Evolutionary conservation across 1,284 basidiomycete genomes (phyloP), one percentile per base, ranked within the genome.

Genomic region (Apiotrichum brassicae): DNA sequence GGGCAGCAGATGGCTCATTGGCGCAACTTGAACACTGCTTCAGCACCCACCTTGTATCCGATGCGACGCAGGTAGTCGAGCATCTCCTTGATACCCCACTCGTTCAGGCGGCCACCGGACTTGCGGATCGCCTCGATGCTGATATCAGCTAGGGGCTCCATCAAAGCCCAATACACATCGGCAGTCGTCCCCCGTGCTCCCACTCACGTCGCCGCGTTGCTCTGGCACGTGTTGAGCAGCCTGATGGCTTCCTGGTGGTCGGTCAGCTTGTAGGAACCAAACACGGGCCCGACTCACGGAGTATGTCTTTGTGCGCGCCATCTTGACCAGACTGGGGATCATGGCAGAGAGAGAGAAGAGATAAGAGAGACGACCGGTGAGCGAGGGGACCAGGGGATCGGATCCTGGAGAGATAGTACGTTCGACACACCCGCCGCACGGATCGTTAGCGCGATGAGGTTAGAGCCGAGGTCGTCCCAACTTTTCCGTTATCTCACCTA

Each of bases 151-250:
- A 18, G 9, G 11, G 19, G 23, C 23, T n/a, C n/a, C n/a, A n/a
- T n/a, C n/a, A n/a, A n/a, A n/a, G n/a, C n/a, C n/a, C n/a, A n/a
- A 12, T 38, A 5, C 5, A 3, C 11, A 11, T 22, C 19, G 19
- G 19, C 6, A 12, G 6, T 20, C 19, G 36, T 8, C 9, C 19
- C 4, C 19, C 19, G 3, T 18, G 5, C 19, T 37, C 36, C 11
- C 20, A 58, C 68, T 59, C 43, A 71, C 38, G 84, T 83, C 18
- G 89, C 89, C 25, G 91, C 90, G 78, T 98, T 99, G 35, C 85
- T 87, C 71, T 98, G 94, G 24, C 97, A 81, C 28, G 87, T 81
- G 72, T 99, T 99, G 53, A 99, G 81, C 49, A 82, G 78, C 49
- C 85, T 80, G 59, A 99, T 81, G 0, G 95, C 95, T 57, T 92